Percentiles rank a stretch among this genome's conserved stretches.
Evolutionary conservation across 2,329 filamentous ascomycete species (phyloP).

Genomic region (Didymella lethalis): DNA sequence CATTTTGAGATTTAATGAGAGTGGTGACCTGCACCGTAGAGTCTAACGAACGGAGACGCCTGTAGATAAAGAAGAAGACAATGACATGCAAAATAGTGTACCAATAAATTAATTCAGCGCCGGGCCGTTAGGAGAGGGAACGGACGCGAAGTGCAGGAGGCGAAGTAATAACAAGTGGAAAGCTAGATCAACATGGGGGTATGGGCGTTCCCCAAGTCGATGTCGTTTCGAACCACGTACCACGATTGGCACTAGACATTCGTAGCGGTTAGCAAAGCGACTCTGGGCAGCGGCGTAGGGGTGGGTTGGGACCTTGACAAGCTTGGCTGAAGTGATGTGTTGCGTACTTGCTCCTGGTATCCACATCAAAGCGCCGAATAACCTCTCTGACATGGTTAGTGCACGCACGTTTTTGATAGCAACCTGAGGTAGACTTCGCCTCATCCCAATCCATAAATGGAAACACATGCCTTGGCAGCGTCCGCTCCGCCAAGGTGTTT

Average conservation of each 20-base stretch:
- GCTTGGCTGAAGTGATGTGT: conserved; percentile 45
- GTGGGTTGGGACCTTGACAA: conserved; percentile 34
- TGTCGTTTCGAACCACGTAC: conserved; percentile 41
- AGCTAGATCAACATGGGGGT: conserved; percentile 30
- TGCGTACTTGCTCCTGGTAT: conserved; percentile 42
- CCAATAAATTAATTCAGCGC: conserved; percentile 33
- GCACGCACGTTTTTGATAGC: conserved; percentile 33
- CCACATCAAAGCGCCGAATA: conserved; percentile 43
- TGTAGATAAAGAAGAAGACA: conserved; percentile 24
- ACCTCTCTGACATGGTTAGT: conserved; percentile 32
- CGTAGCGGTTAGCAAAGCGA: conserved; percentile 37
- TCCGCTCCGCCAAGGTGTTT: conserved; percentile 40
- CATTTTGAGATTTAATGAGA: conserved; percentile 36
- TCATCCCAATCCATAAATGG: conserved; percentile 28
- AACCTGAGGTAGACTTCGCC: conserved; percentile 32
- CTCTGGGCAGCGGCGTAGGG: conserved; percentile 30
- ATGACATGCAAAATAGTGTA: conserved; percentile 25
- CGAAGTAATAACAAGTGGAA: conserved; percentile 37
- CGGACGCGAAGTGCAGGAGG: conserved; percentile 29
- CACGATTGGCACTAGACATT: conserved; percentile 31
- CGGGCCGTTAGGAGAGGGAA: conserved; percentile 32
- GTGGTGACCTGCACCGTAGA: conserved; percentile 46
- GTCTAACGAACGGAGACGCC: conserved; percentile 29
- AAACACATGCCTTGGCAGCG: conserved; percentile 29
- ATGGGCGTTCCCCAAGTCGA: conserved; percentile 26